Evolutionary conservation across 257 asterid species (phyloP), one percentile per base, ranked within the genome.

Genomic region (Solanum chiquidenum): DNA sequence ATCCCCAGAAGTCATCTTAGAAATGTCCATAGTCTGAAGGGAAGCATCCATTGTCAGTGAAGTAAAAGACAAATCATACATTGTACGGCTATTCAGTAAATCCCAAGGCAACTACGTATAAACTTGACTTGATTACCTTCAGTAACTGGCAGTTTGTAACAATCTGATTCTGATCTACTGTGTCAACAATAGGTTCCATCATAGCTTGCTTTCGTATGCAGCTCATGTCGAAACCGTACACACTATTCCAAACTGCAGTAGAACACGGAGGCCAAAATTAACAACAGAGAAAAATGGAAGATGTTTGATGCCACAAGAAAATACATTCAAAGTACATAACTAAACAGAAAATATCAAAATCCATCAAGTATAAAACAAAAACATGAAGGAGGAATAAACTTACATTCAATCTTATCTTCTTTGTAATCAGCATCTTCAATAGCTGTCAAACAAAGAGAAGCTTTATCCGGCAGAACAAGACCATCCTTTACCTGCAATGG

Each of bases 361-460:
- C 16, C 87, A 73, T 85, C 83, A 12, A 77, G 79, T 55, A 35
- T 4, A 89, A 90, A 77, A 60, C 16, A 46, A 46, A 49, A 52
- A 52, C 62, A 79, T 7, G 83, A 66, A 16, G 83, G 87, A 83
- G 27, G 75, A 85, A 86, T 62, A 73, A 90, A 88, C 97, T 94
- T 91, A 94, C 99, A 96, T 91, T 96, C 98, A 76, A 96, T 95
- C 91, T 96, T 96, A 89, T 96, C 98, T 90, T 94, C 98, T 92
- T 96, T 96, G 95, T 96, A 96, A 60, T 96, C 99, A 64, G 98
- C 98, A 93, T 96, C 99, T 92, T 96, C 99, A 88, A 96, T 96
- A 38, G 99, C 99, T 27, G 98, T 96, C 91, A 96, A 90, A 90
- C 88, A 89, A 84, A 96, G 97, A 87, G 98, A 93, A 86, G 98